phyloP scores from a whole-genome alignment of 2,329 filamentous ascomycete species.

The Phialophora tarda region DNA sequence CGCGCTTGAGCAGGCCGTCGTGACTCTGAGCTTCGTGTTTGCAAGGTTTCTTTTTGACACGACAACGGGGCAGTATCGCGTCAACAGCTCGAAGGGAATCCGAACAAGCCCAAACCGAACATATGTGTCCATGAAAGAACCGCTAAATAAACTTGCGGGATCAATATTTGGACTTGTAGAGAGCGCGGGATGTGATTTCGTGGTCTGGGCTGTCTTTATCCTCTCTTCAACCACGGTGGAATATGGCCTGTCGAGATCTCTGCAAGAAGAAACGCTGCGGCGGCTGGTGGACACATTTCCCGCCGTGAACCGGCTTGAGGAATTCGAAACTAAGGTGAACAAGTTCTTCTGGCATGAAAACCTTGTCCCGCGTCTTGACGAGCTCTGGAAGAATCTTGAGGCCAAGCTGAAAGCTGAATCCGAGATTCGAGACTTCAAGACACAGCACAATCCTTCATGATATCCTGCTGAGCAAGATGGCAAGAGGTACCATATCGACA shows the following conservation, averaged over 20 bases:
- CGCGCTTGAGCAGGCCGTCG: constrained; percentile 9
- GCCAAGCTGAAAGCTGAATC: neutral
- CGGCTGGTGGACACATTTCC: neutral
- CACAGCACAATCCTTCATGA: neutral
- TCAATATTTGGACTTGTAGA: constrained; percentile 1
- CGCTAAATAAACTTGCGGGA: neutral
- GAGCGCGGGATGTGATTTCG: constrained; percentile 5
- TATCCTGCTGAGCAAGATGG: neutral
- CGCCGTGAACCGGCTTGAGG: neutral
- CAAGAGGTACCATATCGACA: neutral
- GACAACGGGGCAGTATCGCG: neutral
- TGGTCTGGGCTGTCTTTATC: constrained; percentile 13
- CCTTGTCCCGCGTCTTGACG: constrained; percentile 1
- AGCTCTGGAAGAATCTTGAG: constrained; percentile 6
- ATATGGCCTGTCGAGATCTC: constrained; percentile 4
- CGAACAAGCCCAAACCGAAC: neutral
- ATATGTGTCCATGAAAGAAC: constrained; percentile 1
- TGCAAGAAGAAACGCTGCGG: constrained; percentile 4
- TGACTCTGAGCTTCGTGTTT: constrained; percentile 12
- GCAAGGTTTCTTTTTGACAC: constrained; percentile 2
- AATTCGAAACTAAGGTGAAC: constrained; percentile 1
- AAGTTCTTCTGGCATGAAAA: constrained; percentile 16
- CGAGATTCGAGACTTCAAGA: neutral
- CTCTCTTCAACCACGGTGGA: constrained; percentile 3
- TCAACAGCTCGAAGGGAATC: neutral